Evolutionary conservation across 2,329 filamentous ascomycete species (phyloP), one percentile per base, ranked within the genome.

Genomic region (Aspergillus sp.): DNA sequence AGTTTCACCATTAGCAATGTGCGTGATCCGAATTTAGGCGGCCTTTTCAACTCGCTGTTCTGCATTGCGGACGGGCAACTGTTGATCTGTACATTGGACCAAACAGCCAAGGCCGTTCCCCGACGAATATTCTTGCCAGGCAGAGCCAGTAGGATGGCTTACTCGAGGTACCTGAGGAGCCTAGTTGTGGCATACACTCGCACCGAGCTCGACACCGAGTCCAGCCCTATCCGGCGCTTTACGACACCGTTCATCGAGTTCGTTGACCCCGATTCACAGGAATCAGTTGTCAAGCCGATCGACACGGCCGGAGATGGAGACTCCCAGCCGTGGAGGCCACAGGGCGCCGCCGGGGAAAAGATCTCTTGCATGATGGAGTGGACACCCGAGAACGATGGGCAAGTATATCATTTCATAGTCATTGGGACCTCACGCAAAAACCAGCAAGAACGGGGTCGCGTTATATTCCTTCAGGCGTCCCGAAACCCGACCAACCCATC

Each of bases 131-230:
- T 48, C 15, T 32, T 66, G 8, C 56, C 57, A 25, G 64, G 64
- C n/a, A 59, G 53, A 12, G 61, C 64, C 6, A 58, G 48, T 40
- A 58, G 57, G 35, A 34, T 71, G 7, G 49, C 61, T 7, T 72
- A 70, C 46, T 65, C 69, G 7, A 47, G 55, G 8, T 52, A 58
- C 30, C 48, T 71, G 7, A 57, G 60, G 8, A 64, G 63, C 37
- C 55, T 76, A 16, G 61, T 75, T 19, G 64, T 71, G 8, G 67
- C 67, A 14, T 71, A 63, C 38, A 55, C 48, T 24, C 43, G 43
- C 13, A 47, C 44, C 3, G 47, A 52, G 28, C 36, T 44, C 4
- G 47, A 55, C 15, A 40, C 44, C 5, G 49, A 49, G 4, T 30
- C 44, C 20, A 42, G 47, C 15, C 52, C 53, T 10, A 49, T 55